Base-by-base conservation (phyloP, 2,329 filamentous ascomycete genomes). In the Pestalotiopsis sp. region DNA sequence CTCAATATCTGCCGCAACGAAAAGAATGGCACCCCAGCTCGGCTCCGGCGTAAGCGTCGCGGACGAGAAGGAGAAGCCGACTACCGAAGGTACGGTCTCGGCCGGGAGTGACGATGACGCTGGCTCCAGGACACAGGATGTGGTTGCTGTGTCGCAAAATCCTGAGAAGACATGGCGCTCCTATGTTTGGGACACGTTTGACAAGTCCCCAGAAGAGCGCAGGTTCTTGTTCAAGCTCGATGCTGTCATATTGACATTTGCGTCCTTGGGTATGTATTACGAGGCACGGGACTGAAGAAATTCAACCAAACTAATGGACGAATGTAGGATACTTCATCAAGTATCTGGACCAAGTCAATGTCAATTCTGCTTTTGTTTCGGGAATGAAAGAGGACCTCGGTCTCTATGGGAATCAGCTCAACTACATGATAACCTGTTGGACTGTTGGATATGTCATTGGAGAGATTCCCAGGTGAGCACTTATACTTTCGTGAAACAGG, bases 111-210 rank as follows among this genome's bases (percentile, higher is more conserved):
- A 62, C 14, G 27, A 63, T 20, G 66, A 17, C 12, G 20, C 23
- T 20, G 66, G 61, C 36, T 36, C 38, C 36, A 17, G 40, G 9
- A 27, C 11, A 6, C 17, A 20, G 11, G 56, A 20, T 13, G 40
- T 40, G 9, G 36, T 69, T 2, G 61, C 67, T 11, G 68, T 75
- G 3, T 71, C 62, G 14, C 69, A 78, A 40, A 74, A 73, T 6
- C 81, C 80, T 0, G 80, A 80, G 61, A 69, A 70, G 41, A 84
- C 80, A 27, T 86, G 84, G 84, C 79, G 78, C 27, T 84, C 83
- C 0, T 83, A 84, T 60, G 11, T 86, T n/a, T 86, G 84, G 84
- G 84, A 86, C 69, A 84, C 83, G 0, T 78, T 85, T 25, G 81
- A 83, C 68, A 83, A 83, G 70, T 78, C 79, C 0, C 80, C 80